Conservation (phyloP, 768 basidiomycete species). For the Rhodotorula paludigena region DNA sequence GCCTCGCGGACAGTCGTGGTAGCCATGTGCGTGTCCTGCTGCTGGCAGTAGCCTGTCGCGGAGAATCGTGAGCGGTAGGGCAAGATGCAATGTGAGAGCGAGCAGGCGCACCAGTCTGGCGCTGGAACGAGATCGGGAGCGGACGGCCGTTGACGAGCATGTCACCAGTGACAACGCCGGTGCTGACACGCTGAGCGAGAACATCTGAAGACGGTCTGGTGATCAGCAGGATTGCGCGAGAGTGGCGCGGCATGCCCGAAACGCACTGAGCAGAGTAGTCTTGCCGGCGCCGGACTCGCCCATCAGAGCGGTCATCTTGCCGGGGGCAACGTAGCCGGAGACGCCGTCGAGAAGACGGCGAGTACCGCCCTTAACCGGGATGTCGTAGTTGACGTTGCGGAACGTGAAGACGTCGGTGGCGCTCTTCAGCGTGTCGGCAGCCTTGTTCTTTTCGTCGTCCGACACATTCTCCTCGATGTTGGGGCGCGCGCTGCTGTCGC, state of each 20-base stretch:
- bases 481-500: slow-evolving; percentile 1
- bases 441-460: slow-evolving; percentile 21
- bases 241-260: background rate
- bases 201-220: slow-evolving; percentile 23
- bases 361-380: slow-evolving; percentile 37
- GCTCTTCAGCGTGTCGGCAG: slow-evolving; percentile 26
- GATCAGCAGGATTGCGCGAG: background rate
- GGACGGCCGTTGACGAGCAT: slow-evolving; percentile 51
- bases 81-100: background rate
- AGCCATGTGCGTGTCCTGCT: slow-evolving; percentile 48
- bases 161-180: slow-evolving; percentile 52
- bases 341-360: slow-evolving; percentile 39
- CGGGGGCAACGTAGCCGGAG: slow-evolving; percentile 45
- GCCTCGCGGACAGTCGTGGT: slow-evolving; percentile 52
- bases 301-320: slow-evolving; percentile 42
- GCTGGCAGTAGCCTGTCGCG: slow-evolving; percentile 11
- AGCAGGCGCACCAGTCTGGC: slow-evolving; percentile 45
- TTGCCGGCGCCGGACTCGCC: slow-evolving; percentile 44
- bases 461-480: background rate
- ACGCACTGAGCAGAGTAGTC: slow-evolving; percentile 43
- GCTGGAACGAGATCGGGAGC: slow-evolving; percentile 50
- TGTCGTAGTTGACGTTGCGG: slow-evolving; percentile 33
- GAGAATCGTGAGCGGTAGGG: background rate
- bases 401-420: slow-evolving; percentile 37
- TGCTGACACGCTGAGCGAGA: slow-evolving; percentile 46